Percentiles rank a stretch among this genome's conserved stretches.
These are phyloP conservation scores for Candida takata DNA, from an alignment of 805 yeast genomes.

Conservation along the genomic window DNA sequence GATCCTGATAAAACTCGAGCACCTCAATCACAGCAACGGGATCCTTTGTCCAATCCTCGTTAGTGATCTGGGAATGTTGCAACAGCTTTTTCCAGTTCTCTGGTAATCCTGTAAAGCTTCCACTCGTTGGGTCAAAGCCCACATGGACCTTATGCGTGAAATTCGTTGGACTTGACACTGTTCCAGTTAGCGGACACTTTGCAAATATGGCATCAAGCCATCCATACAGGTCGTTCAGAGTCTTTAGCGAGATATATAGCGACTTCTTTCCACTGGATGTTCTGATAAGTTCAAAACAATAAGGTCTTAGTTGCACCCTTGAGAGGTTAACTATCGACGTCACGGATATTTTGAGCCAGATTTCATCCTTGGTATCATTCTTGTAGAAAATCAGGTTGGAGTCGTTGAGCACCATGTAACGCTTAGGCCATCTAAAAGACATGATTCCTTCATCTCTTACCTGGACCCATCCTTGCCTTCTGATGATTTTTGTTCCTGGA, in stretches of 20 bases:
- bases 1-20: conserved; percentile 63
- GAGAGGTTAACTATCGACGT: conserved; percentile 57
- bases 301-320: conserved; percentile 65
- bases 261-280: conserved; percentile 41
- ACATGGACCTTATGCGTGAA: conserved; percentile 92
- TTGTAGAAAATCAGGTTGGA: conserved; percentile 70
- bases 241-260: conserved; percentile 66
- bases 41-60: conserved; percentile 85
- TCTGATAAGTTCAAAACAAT: conserved; percentile 68
- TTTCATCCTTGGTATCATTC: conserved; percentile 45
- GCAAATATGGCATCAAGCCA: conserved; percentile 89
- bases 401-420: conserved; percentile 73
- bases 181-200: conserved; percentile 55
- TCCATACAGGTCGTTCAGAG: conserved; percentile 71
- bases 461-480: conserved; percentile 77
- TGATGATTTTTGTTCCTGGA: conserved; percentile 19
- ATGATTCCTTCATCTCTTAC: conserved; percentile 89
- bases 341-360: conserved; percentile 46
- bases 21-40: conserved; percentile 95
- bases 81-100: conserved; percentile 86
- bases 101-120: conserved; percentile 90
- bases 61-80: conserved; percentile 81
- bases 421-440: conserved; percentile 88
- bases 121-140: conserved; percentile 77
- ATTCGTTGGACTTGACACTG: conserved; percentile 88